These are phyloP conservation scores for Saccharomycopsis hybrid DNA, from an alignment of 1,139 yeast genomes.

Conservation along the genomic window DNA sequence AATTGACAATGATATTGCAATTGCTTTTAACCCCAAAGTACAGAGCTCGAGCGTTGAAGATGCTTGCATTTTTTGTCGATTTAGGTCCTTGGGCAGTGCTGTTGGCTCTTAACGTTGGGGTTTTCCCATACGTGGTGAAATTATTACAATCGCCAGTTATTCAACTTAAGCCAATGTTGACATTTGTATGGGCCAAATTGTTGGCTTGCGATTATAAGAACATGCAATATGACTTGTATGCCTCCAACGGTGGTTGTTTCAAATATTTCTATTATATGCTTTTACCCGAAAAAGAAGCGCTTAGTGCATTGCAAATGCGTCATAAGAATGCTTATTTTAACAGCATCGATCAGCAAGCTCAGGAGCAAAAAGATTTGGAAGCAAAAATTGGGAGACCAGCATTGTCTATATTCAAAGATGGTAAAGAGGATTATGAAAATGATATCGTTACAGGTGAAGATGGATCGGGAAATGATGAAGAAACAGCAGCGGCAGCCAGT, in stretches of 20 bases:
- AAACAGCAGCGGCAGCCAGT: not conserved
- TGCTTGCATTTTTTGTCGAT: slow-evolving; percentile 80
- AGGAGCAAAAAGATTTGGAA: slow-evolving; percentile 17
- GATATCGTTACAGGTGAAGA: not conserved
- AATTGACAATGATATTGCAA: slow-evolving; percentile 87
- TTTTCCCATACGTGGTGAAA: slow-evolving; percentile 89
- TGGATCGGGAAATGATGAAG: not conserved
- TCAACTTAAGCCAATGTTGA: slow-evolving; percentile 87
- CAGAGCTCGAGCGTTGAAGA: slow-evolving; percentile 77
- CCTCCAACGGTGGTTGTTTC: slow-evolving; percentile 69
- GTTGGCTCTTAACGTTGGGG: slow-evolving; percentile 86
- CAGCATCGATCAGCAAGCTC: slow-evolving; percentile 20
- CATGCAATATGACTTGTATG: slow-evolving; percentile 86
- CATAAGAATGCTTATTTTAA: slow-evolving; percentile 21
- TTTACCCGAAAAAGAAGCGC: slow-evolving; percentile 36
- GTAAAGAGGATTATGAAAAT: not conserved
- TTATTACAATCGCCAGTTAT: slow-evolving; percentile 92
- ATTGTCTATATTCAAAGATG: slow-evolving; percentile 11
- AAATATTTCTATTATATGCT: slow-evolving; percentile 79
- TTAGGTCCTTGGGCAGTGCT: slow-evolving; percentile 98
- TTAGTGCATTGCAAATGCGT: slow-evolving; percentile 14
- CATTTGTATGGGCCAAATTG: slow-evolving; percentile 95
- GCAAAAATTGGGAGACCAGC: slow-evolving; percentile 19
- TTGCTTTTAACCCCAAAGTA: slow-evolving; percentile 92
- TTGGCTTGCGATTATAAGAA: slow-evolving; percentile 91